Evolutionary conservation across 345 rosid genomes (phyloP).

Genomic region (Citrus unshiu): DNA sequence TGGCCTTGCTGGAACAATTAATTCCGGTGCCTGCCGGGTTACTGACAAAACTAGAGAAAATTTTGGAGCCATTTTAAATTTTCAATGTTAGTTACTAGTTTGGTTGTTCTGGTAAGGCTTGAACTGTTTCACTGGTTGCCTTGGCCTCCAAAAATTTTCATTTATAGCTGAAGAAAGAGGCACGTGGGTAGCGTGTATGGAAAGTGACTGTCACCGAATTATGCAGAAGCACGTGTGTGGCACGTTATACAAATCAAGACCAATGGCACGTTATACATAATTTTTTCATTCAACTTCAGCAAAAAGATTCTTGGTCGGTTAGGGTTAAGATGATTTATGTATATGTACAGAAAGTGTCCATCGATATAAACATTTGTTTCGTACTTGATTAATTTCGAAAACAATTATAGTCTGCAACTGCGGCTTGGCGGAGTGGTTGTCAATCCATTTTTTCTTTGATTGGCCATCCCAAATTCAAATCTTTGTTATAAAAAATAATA

Average conservation of each 20-base stretch:
- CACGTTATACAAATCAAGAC: too few species aligned
- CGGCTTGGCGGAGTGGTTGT: neutral
- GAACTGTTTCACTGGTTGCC: neutral
- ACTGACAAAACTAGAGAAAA: neutral
- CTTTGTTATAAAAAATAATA: too few species aligned
- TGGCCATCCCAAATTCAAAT: too few species aligned
- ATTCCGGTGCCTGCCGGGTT: neutral
- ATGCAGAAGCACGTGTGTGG: neutral
- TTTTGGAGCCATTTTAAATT: neutral
- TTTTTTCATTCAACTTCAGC: too few species aligned
- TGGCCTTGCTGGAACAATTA: neutral
- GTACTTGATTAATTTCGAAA: too few species aligned
- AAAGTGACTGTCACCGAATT: neutral
- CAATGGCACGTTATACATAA: too few species aligned
- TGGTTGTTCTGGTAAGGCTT: neutral
- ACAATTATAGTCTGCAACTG: slow-evolving; percentile 18
- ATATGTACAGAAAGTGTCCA: too few species aligned
- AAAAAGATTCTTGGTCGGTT: too few species aligned
- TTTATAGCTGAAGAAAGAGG: neutral
- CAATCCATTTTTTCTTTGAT: too few species aligned
- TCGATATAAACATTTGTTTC: neutral
- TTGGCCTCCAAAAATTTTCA: neutral
- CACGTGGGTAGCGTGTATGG: neutral
- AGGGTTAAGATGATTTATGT: too few species aligned
- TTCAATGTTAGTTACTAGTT: neutral